Percentiles rank a stretch among this genome's conserved stretches.
Evolutionary conservation across 2,329 filamentous ascomycete species (phyloP).

Genomic region (Samsoniella hepiali): DNA sequence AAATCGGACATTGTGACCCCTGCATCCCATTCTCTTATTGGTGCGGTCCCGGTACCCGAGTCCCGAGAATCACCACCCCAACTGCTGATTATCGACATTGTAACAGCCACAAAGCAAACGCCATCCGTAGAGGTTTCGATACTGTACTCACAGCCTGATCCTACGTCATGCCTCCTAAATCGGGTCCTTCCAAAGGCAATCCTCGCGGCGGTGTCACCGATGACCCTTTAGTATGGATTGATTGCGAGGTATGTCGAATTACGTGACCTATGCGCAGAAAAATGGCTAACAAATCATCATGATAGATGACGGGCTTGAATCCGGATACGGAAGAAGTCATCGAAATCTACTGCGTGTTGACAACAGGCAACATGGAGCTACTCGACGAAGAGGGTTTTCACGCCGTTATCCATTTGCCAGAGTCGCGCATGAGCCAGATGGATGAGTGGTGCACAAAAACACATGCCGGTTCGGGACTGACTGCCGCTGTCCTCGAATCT

Average conservation of each 20-base stretch:
- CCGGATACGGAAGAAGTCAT: slow-evolving; percentile 78
- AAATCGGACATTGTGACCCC: slow-evolving; percentile 9
- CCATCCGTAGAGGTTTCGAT: neutral
- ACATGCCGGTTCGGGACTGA: slow-evolving; percentile 79
- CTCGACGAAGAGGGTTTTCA: slow-evolving; percentile 78
- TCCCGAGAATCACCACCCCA: neutral
- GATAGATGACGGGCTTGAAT: slow-evolving; percentile 80
- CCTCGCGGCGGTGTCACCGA: slow-evolving; percentile 25
- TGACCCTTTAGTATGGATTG: slow-evolving; percentile 81
- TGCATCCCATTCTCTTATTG: slow-evolving; percentile 5
- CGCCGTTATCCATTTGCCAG: slow-evolving; percentile 69
- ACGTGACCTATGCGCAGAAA: neutral
- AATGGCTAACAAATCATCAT: slow-evolving; percentile 7
- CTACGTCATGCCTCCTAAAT: slow-evolving; percentile 13
- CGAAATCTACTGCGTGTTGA: slow-evolving; percentile 90
- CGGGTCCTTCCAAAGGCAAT: slow-evolving; percentile 22
- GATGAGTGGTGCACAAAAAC: slow-evolving; percentile 84
- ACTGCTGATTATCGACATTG: neutral
- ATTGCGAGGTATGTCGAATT: slow-evolving; percentile 51
- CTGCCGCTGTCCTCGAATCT: slow-evolving; percentile 69
- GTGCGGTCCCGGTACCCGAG: neutral
- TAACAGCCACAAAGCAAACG: neutral
- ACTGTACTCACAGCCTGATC: neutral
- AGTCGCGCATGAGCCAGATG: slow-evolving; percentile 71
- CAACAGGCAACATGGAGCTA: slow-evolving; percentile 72